Evolutionary conservation across 768 basidiomycete genomes (phyloP), one percentile per base, ranked within the genome.

Genomic region (Termitomyces sp.): DNA sequence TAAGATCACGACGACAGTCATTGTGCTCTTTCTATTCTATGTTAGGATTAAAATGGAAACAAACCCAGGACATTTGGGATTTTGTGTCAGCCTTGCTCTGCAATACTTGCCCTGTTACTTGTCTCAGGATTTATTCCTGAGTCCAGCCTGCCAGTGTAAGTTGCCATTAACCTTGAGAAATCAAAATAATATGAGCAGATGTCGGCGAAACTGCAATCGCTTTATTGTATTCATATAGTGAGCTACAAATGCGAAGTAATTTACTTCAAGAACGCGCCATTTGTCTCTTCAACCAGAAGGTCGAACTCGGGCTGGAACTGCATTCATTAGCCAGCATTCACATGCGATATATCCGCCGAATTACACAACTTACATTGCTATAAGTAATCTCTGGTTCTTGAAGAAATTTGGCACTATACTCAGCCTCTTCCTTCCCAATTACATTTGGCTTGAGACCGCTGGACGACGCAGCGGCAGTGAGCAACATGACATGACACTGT

Each of bases 401-500:
- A 36, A 66, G 61, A 29, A 71, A 57, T 20, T 60, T 64, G 5
- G 69, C 69, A 36, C 57, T 69, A 52, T 60, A 72, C 54, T 69
- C 70, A 3, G 70, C 70, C 42, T 72, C 71, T 40, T 66, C 67
- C 15, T 66, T 60, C 1, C 61, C 64, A 52, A 72, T 72, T 29
- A 71, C 31, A 1, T 63, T 67, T 11, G 63, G 67, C n/a, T 68
- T 66, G 10, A 69, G 53, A 2, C 64, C 61, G 48, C 57, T 68
- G 7, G 69, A 73, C 3, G 76, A 74, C 4, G 80, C 80, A 11
- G 78, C 74, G 40, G 79, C 77, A 14, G 76, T 77, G 57, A 82
- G 68, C 6, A 83, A 72, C 65, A 80, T 79, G 36, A 79, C 78
- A 57, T 81, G 76, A 66, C 82, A 83, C 6, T 76, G 72, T 49